Evolutionary conservation across 2,329 filamentous ascomycete genomes (phyloP).

Genomic region (Xylaria sp.): DNA sequence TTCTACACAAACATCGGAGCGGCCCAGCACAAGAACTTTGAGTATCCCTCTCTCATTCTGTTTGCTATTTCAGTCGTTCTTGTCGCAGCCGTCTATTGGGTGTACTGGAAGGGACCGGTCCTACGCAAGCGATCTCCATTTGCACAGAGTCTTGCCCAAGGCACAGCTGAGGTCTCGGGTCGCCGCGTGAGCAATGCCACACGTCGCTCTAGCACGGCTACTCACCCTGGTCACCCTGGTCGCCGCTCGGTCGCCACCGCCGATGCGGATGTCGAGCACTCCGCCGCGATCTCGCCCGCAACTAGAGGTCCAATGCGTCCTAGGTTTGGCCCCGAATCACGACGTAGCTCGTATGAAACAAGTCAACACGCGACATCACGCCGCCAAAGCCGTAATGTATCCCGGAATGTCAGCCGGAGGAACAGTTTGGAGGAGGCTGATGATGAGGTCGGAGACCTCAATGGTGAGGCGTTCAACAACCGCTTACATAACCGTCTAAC

Average conservation of each 20-base stretch:
- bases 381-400: slow-evolving; percentile 14
- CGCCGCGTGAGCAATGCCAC: slow-evolving; percentile 10
- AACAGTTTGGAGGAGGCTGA: slow-evolving; percentile 13
- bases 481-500: neutral
- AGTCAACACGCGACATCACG: slow-evolving; percentile 11
- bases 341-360: slow-evolving; percentile 10
- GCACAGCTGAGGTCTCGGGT: slow-evolving; percentile 5
- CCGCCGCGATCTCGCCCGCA: neutral
- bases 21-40: slow-evolving; percentile 60
- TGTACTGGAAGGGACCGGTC: slow-evolving; percentile 66
- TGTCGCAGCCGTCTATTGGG: slow-evolving; percentile 57
- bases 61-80: slow-evolving; percentile 18
- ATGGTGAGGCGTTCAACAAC: neutral
- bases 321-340: slow-evolving; percentile 12
- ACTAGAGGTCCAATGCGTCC: slow-evolving; percentile 1
- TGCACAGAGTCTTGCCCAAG: slow-evolving; percentile 66
- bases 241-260: neutral
- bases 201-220: slow-evolving; percentile 11
- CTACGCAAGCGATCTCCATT: slow-evolving; percentile 64
- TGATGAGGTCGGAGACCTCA: slow-evolving; percentile 6
- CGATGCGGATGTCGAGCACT: neutral
- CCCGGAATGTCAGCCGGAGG: slow-evolving; percentile 6
- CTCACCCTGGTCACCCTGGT: neutral
- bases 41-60: slow-evolving; percentile 49
- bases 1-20: slow-evolving; percentile 61